Evolutionary conservation across 352 stramenopile species (phyloP).

Genomic region (Phytopythium litorale): DNA sequence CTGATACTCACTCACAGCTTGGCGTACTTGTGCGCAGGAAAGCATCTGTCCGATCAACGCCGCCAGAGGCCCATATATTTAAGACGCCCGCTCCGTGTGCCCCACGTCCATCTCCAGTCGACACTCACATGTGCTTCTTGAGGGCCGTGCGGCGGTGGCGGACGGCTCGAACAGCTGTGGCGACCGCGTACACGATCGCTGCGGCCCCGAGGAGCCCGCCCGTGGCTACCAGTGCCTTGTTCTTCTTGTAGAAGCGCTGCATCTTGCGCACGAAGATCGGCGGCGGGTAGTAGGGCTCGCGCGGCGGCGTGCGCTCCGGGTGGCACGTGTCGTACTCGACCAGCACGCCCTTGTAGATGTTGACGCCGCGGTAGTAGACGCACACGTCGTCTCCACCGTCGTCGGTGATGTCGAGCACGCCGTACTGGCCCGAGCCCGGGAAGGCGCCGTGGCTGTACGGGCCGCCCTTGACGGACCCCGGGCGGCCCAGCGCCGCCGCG

Average conservation of each 20-base stretch:
- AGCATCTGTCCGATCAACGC: not conserved
- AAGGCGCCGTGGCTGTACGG: conserved; percentile 85
- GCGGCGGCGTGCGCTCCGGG: conserved; percentile 54
- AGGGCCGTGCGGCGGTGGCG: not conserved
- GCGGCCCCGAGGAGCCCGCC: not conserved
- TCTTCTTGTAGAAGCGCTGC: conserved; percentile 58
- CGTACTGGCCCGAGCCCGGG: conserved; percentile 76
- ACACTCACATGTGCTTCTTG: conserved; percentile 6
- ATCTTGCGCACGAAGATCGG: conserved; percentile 53
- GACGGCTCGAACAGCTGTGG: not conserved
- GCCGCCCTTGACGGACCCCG: conserved; percentile 81
- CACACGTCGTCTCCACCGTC: conserved; percentile 66
- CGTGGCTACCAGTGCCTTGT: conserved; percentile 17
- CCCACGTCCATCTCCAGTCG: not conserved
- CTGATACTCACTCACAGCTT: conserved; percentile 4
- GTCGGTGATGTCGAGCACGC: conserved; percentile 75
- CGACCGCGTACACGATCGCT: conserved; percentile 7
- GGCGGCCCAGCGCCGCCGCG: conserved; percentile 71
- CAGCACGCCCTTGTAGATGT: conserved; percentile 46
- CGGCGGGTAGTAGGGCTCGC: conserved; percentile 55
- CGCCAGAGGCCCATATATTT: not conserved
- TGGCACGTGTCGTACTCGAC: conserved; percentile 77
- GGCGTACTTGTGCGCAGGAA: not conserved
- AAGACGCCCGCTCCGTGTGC: not conserved
- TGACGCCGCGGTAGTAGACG: conserved; percentile 65